phyloP scores from a whole-genome alignment of 441 rosid species.

The Arabidopsis lyrata region DNA sequence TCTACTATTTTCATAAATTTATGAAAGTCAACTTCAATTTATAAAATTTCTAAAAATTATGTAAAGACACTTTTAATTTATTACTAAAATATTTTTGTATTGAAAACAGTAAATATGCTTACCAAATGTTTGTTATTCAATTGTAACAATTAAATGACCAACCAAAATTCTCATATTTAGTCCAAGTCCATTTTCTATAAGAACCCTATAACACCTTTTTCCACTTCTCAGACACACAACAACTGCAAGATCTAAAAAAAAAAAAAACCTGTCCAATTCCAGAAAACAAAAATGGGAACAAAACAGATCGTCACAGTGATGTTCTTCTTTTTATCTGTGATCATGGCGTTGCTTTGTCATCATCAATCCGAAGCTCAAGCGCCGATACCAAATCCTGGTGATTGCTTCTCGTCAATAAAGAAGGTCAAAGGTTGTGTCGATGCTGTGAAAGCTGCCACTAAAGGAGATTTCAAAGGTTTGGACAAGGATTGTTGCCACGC shows the following conservation, averaged over 20 bases:
- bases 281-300: slow-evolving; percentile 10
- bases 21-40: slow-evolving; percentile 1
- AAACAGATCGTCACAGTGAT: slow-evolving; percentile 21
- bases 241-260: neutral
- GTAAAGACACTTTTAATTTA: neutral
- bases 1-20: neutral
- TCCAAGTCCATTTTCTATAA: slow-evolving; percentile 6
- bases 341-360: slow-evolving; percentile 9
- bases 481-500: slow-evolving; percentile 19
- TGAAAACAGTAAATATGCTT: neutral
- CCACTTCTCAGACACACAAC: neutral
- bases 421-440: slow-evolving; percentile 23
- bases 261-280: neutral
- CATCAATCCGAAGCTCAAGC: too few relatives aligned
- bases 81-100: neutral
- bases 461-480: neutral
- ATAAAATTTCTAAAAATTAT: neutral
- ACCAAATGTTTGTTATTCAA: neutral
- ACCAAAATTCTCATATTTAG: slow-evolving; percentile 4
- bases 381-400: neutral
- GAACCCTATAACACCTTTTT: neutral
- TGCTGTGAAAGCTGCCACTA: neutral
- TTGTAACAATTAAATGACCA: neutral
- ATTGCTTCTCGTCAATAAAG: slow-evolving; percentile 10
- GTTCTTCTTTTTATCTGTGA: neutral